A percentile compares a stretch with the other conserved stretches of the same genome.
Conservation (phyloP, 176 grass and related monocot genomes). For the Musa beccarii region DNA sequence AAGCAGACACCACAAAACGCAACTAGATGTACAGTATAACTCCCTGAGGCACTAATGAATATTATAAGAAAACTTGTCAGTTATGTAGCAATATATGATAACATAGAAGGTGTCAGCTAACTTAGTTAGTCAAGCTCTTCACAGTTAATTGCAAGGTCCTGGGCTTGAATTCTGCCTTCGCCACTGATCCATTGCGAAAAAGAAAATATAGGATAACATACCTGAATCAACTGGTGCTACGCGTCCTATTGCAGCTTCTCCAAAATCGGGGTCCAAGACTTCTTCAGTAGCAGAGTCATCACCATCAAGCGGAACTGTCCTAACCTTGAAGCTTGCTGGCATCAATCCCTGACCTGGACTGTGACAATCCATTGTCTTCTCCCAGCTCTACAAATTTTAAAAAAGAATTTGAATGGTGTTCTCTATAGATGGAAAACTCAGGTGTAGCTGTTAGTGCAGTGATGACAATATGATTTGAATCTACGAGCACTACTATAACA, state of each 20-base stretch:
- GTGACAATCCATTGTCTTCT: slow-evolving; percentile 96
- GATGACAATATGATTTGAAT: too few relatives aligned
- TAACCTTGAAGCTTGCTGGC: slow-evolving; percentile 88
- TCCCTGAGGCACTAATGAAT: too few relatives aligned
- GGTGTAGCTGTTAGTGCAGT: too few relatives aligned
- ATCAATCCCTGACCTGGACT: slow-evolving; percentile 88
- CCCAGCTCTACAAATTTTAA: slow-evolving; percentile 62
- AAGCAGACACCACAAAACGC: not conserved
- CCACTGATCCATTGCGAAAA: too few relatives aligned
- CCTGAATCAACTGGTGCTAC: slow-evolving; percentile 95
- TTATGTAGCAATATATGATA: not conserved
- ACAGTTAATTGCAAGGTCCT: too few relatives aligned
- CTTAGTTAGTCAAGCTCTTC: too few relatives aligned
- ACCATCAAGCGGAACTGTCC: slow-evolving; percentile 62
- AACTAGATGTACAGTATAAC: not conserved
- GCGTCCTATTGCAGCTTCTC: slow-evolving; percentile 83
- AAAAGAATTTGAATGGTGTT: not conserved
- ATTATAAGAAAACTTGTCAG: not conserved
- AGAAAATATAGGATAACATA: slow-evolving; percentile 5
- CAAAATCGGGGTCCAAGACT: slow-evolving; percentile 92
- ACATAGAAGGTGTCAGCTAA: too few relatives aligned
- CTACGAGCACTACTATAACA: too few relatives aligned
- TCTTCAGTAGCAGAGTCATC: slow-evolving; percentile 74
- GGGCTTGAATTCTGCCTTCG: too few relatives aligned
- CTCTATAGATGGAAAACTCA: too few relatives aligned